Base-by-base conservation (phyloP, 345 rosid species). In the Toxicodendron radicans region DNA sequence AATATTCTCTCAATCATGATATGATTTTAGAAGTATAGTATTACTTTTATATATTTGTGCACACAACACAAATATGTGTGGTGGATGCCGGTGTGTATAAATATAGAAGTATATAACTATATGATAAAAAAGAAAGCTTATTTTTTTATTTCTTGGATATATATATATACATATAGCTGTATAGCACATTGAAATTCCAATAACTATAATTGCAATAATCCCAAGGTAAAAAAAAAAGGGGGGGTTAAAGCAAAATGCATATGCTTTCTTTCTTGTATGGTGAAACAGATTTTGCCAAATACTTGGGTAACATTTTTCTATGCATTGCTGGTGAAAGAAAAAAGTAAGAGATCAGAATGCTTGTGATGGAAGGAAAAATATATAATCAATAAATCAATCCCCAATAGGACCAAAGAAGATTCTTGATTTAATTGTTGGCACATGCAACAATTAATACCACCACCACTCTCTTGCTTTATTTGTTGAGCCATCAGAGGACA, bases 401-500 rank as follows among this genome's bases (percentile, higher is more conserved):
- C 43, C 1, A 38, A 38, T 60, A 17, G 43, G 38, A 43, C 71
- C 76, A 73, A 78, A 72, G 41, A 73, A 82, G 84, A 82, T 72
- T 80, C 74, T 73, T 81, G 76, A 73, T 59, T 79, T 71, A 73
- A 81, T 79, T 65, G 82, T 56, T 63, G 18, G 90, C 88, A 86
- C 81, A 74, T 88, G 90, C 78, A 77, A 69, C 88, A 85, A 75
- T 88, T 75, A 83, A 86, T 86, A 67, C 59, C 78, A 76, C 68
- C 77, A 71, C 66, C 68, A 66, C 78, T 66, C 52, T n/a, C 76
- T 84, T 82, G 80, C 87, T 79, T 86, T 78, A 80, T 84, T 80
- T 83, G 92, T 85, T 79, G 86, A 78, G 88, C 88, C 79, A 88
- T 80, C 66, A 72, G 41, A 84, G 79, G 80, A 70, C 79, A 61